Base-by-base conservation (phyloP, 2,329 filamentous ascomycete genomes). In the Trichoderma cornu-damae region DNA sequence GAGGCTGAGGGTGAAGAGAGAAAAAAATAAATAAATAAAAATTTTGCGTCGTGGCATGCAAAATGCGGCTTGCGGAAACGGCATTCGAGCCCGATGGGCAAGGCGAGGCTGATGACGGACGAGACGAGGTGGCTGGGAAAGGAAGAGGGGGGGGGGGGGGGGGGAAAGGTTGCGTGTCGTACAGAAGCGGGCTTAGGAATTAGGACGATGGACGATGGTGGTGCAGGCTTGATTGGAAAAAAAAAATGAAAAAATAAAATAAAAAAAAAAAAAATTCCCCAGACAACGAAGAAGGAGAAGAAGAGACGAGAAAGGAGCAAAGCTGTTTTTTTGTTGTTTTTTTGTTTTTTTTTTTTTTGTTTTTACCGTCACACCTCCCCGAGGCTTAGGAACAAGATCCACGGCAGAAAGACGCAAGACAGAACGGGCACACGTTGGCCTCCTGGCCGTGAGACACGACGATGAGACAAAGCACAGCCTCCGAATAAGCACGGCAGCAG, bases 381-480 rank as follows among this genome's bases (percentile, higher is more conserved):
- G n/a, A n/a, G n/a, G n/a, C n/a, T n/a, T n/a, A n/a, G n/a, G n/a
- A n/a, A 43, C 9, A 44, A 18, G 12, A 20, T n/a, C 18, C 18
- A 18, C 20, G 22, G 7, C 12, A 43, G 22, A 11, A 43, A 12
- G 20, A 32, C 34, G 34, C 48, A 35, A 34, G 24, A 40, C 18
- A 49, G n/a, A 28, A n/a, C 44, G 44, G 28, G 18, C 7, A 48
- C 18, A 28, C 16, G n/a, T n/a, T 18, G n/a, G n/a, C n/a, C 14
- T 49, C 46, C 46, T 26, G 14, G 7, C 20, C 30, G 14, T 53
- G 50, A 43, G 50, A 53, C 50, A 53, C 12, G n/a, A 6, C 26
- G 9, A 51, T 40, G 24, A 38, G 47, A 49, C 48, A 51, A 47
- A 43, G 37, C 38, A 53, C 38, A 43, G 50, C 50, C 50, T 53